A percentile compares a stretch with the other conserved stretches of the same genome.
Conservation (phyloP, 208 protist species). For the Crithidia acanthocephali region DNA sequence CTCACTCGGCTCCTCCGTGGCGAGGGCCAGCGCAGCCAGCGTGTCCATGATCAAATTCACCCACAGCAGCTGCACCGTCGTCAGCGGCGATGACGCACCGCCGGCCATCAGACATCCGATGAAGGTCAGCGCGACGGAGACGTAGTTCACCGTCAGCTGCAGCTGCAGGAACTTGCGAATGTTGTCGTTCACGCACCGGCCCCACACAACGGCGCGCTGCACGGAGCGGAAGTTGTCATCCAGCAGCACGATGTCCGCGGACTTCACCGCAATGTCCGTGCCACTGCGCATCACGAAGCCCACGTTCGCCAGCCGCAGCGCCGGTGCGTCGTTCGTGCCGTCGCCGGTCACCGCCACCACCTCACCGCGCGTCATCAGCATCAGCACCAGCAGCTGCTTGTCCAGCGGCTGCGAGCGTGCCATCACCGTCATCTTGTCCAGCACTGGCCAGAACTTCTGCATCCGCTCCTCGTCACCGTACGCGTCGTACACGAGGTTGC, state of each 20-base stretch:
- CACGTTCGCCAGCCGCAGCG: constrained; percentile 96
- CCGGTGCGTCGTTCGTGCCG: constrained; percentile 97
- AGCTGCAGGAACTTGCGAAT: constrained; percentile 98
- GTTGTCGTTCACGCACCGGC: constrained; percentile 90
- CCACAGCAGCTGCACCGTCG: constrained; percentile 98
- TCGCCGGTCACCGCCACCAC: constrained; percentile 94
- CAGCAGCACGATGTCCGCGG: constrained; percentile 93
- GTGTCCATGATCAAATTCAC: constrained; percentile 99
- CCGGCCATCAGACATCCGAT: constrained; percentile 86
- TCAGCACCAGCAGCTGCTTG: constrained; percentile 90
- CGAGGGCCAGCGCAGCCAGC: constrained; percentile 97
- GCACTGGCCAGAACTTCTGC: constrained; percentile 68
- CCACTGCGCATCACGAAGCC: constrained; percentile 98
- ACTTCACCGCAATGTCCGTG: constrained; percentile 95
- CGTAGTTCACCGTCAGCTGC: constrained; percentile 98
- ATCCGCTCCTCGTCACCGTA: constrained; percentile 76
- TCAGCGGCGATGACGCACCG: constrained; percentile 79
- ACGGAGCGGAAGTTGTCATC: constrained; percentile 99
- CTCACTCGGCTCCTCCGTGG: constrained; percentile 95
- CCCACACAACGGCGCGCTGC: constrained; percentile 95
- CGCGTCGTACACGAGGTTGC: constrained; percentile 76
- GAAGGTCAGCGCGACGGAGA: constrained; percentile 94
- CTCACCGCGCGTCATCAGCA: constrained; percentile 80
- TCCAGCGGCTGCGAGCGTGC: constrained; percentile 85
- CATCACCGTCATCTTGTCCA: constrained; percentile 86